Percentiles rank a stretch among this genome's conserved stretches.
Conservation (phyloP, 2,329 filamentous ascomycete species). For the Lecanosticta acicola region DNA sequence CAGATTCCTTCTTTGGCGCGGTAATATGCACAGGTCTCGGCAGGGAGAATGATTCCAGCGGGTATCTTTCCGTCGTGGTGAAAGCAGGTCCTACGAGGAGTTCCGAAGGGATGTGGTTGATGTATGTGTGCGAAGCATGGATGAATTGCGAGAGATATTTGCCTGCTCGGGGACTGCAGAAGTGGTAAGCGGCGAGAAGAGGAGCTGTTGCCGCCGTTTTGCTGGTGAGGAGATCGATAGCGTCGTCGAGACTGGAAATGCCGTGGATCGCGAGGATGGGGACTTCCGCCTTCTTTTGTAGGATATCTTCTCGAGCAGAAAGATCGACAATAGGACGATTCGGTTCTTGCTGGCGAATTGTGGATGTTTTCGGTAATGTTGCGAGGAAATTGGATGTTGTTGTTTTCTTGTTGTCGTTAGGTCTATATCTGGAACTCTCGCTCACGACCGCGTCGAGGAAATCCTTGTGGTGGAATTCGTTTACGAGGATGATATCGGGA, state of each 20-base stretch:
- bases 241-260: constrained; percentile 50
- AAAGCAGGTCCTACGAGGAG: constrained; percentile 44
- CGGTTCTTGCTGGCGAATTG: constrained; percentile 21
- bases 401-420: constrained; percentile 5
- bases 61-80: constrained; percentile 37
- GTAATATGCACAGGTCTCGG: constrained; percentile 39
- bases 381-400: constrained; percentile 3
- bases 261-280: constrained; percentile 44
- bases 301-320: constrained; percentile 12
- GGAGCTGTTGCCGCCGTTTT: constrained; percentile 23
- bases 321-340: constrained; percentile 24
- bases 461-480: constrained; percentile 54
- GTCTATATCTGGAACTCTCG: constrained; percentile 29
- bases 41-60: constrained; percentile 40
- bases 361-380: constrained; percentile 9
- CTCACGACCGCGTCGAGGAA: constrained; percentile 49
- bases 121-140: constrained; percentile 44
- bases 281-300: constrained; percentile 36
- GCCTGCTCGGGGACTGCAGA: constrained; percentile 44
- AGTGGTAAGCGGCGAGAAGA: constrained; percentile 49
- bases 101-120: constrained; percentile 54
- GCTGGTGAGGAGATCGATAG: constrained; percentile 42
- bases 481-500: constrained; percentile 59
- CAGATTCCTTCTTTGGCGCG: constrained; percentile 7
- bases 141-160: constrained; percentile 59